Base-by-base conservation (phyloP, 1,139 yeast species). In the Entelexis paramagnoliae region DNA sequence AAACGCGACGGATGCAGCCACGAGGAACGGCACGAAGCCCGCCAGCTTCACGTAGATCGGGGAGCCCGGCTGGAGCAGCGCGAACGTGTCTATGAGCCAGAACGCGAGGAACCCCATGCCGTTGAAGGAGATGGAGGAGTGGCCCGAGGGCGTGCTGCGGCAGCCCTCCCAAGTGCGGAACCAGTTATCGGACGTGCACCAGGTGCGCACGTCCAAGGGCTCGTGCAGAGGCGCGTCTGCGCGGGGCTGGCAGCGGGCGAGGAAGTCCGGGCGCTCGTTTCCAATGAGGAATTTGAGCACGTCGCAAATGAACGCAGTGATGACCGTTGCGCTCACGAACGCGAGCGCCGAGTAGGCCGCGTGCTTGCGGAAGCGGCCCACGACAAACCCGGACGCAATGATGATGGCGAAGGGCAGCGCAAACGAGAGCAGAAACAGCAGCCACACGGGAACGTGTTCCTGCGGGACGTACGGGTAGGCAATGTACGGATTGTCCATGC, bases 71-170 rank as follows among this genome's bases (percentile, higher is more conserved):
- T 49, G 38, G 4, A 20, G 19, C 16, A 51, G 28, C 8, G 44
- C 48, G 46, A 46, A 48, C 7, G 54, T 42, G 36, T 14, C 19
- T 11, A 39, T 6, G 17, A 82, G 59, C 86, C 88, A 84, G 51
- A 83, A 65, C 0, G 81, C 66, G 38, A 80, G 66, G 63, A 73
- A 83, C n/a, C 77, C 75, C 53, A 83, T 70, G 1, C 86, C 81
- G 1, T 84, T 69, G 65, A 84, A 85, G 30, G 86, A 73, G 55
- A 79, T 69, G 11, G 87, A 78, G 1, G 89, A 75, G 63, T 85
- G 95, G 11, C 94, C 95, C 1, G 88, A 80, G 0, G 95, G 95
- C 0, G 89, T 81, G 8, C 88, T 79, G 62, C 85, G 77, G 70
- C 82, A 74, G 0, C 94, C 95, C 61, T 85, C 95, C 33, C 66